Evolutionary conservation across 179 eudicot species (phyloP).

Genomic region (Amaranthus tricolor): DNA sequence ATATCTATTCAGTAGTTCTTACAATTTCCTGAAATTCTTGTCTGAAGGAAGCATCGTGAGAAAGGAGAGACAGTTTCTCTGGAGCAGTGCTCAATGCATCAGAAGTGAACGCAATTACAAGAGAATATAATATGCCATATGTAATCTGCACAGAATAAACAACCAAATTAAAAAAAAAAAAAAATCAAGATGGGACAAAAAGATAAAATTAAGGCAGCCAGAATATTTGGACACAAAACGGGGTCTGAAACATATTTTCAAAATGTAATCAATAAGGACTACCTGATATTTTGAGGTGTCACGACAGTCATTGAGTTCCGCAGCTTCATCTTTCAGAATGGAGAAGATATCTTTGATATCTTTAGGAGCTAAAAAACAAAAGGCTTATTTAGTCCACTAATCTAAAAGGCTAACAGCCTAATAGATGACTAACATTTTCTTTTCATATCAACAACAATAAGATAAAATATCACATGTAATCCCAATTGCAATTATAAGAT

Average conservation of each 20-base stretch:
- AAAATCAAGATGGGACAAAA: constrained; percentile 2
- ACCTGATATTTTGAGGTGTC: constrained; percentile 84
- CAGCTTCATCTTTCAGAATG: constrained; percentile 64
- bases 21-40: constrained; percentile 83
- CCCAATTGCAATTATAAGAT: not conserved
- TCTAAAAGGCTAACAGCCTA: not conserved
- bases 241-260: not conserved
- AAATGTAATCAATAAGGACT: not conserved
- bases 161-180: constrained; percentile 14
- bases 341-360: constrained; percentile 77
- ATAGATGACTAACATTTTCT: not conserved
- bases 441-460: not conserved
- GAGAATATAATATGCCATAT: constrained; percentile 77
- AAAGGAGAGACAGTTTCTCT: constrained; percentile 61
- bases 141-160: constrained; percentile 55
- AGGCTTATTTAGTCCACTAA: not conserved
- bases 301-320: constrained; percentile 50
- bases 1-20: constrained; percentile 29
- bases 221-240: not conserved
- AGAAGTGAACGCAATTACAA: constrained; percentile 78
- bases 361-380: constrained; percentile 59
- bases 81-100: constrained; percentile 83
- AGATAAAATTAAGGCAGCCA: constrained; percentile 1
- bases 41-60: constrained; percentile 76
- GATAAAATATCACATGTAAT: not conserved